Evolutionary conservation across 768 basidiomycete genomes (phyloP), one percentile per base, ranked within the genome.

Genomic region (Kwoniella sp.): DNA sequence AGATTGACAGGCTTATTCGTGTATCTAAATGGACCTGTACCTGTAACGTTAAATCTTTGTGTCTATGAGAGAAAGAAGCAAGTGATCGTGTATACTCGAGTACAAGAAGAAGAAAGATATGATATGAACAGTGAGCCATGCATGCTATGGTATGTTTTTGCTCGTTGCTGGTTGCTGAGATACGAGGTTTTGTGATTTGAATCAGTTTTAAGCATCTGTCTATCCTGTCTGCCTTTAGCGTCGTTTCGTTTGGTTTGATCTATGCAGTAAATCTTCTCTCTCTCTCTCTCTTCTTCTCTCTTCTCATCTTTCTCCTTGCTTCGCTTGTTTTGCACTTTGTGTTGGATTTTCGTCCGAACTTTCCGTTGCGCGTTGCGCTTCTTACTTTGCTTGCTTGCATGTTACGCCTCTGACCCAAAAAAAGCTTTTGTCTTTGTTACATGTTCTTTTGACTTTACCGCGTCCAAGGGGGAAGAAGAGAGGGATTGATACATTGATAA

Each of bases 361-460:
- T 44, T 19, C 40, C 40, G 17, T 44, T n/a, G n/a, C n/a, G n/a
- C n/a, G n/a, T n/a, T n/a, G n/a, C n/a, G n/a, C n/a, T n/a, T n/a
- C 33, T 33, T 33, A 33, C 33, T 33, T 6, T 33, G 13, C 13
- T 6, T 13, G 33, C 33, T 6, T 6, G 33, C 7, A 6, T 44
- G 40, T 15, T 44, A 15, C 40, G 40, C 40, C 40, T 19, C 8
- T 44, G 40, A 44, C 40, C 40, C 40, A 44, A 44, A 44, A 44
- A 44, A 44, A 44, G 40, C 40, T 44, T 44, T 19, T 44, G 40
- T n/a, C n/a, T n/a, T n/a, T n/a, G n/a, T n/a, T n/a, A n/a, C n/a
- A n/a, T n/a, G n/a, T n/a, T n/a, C n/a, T n/a, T n/a, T n/a, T n/a
- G n/a, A n/a, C n/a, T 9, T 9, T 3, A 19, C 7, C 8, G 8